A percentile compares a stretch with the other conserved stretches of the same genome.
Conservation (phyloP, 2,329 filamentous ascomycete genomes). For the Paramyrothecium roridum region DNA sequence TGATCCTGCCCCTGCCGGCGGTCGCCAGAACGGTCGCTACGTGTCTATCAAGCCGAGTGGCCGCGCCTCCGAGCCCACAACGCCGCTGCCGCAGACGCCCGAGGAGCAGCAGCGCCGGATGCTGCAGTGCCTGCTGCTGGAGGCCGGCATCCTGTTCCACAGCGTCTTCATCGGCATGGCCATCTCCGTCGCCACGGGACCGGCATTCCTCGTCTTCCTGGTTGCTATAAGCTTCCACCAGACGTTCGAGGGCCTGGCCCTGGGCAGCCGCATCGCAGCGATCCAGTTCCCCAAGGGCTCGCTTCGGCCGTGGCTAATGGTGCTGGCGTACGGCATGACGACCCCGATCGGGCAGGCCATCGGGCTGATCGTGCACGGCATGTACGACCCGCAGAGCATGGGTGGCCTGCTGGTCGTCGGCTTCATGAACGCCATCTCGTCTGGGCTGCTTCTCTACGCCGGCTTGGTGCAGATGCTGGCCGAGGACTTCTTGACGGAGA, state of each 20-base stretch:
- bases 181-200: slow-evolving; percentile 75
- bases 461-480: slow-evolving; percentile 80
- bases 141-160: slow-evolving; percentile 82
- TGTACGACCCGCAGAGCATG: slow-evolving; percentile 77
- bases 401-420: slow-evolving; percentile 78
- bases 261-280: slow-evolving; percentile 80
- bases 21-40: slow-evolving; percentile 22
- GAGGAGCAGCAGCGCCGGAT: slow-evolving; percentile 65
- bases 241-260: slow-evolving; percentile 83
- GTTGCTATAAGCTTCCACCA: slow-evolving; percentile 82
- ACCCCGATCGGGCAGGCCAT: slow-evolving; percentile 84
- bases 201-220: slow-evolving; percentile 75
- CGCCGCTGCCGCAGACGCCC: slow-evolving; percentile 29
- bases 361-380: slow-evolving; percentile 70
- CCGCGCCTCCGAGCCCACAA: slow-evolving; percentile 13
- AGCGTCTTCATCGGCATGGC: slow-evolving; percentile 87
- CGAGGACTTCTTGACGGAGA: slow-evolving; percentile 77
- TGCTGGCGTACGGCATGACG: slow-evolving; percentile 70
- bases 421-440: slow-evolving; percentile 82
- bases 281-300: slow-evolving; percentile 75
- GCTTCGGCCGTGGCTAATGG: slow-evolving; percentile 78
- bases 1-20: slow-evolving; percentile 34
- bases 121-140: slow-evolving; percentile 74
- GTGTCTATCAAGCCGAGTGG: slow-evolving; percentile 24
- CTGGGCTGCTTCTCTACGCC: slow-evolving; percentile 76